Base-by-base conservation (phyloP, 2,329 filamentous ascomycete genomes). In the Microcyclosporella mali region DNA sequence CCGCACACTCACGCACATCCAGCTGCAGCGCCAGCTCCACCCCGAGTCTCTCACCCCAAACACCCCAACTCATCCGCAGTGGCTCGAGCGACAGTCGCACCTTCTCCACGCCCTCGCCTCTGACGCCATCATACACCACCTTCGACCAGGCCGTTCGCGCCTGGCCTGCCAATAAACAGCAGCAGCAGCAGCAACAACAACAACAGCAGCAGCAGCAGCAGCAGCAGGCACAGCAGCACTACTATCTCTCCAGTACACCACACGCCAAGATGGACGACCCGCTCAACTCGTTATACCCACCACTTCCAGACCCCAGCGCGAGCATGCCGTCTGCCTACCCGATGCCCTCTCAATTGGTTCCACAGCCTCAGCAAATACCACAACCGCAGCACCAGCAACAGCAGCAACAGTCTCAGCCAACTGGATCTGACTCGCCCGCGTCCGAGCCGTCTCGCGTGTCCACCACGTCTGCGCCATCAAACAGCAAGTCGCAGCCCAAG, bases 341-440 rank as follows among this genome's bases (percentile, higher is more conserved):
- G 14, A 56, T 63, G 53, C 55, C 58, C 34, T 25, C 21, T 6
- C 51, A 54, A 28, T 49, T 52, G 31, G 25, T 45, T 21, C 45
- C 45, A 33, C 52, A 52, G 29, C 15, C n/a, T 6, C 53, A 56
- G 40, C 41, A 37, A 19, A 40, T 43, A 34, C 49, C 37, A 25
- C 49, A 51, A 41, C 43, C 32, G 21, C 41, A 37, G 16, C 53
- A 43, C 15, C 33, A 35, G 12, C 34, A 31, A 29, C 53, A 38
- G 25, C 54, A 38, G 25, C 35, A 36, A 19, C 28, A 15, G 27
- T 28, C 34, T 29, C 12, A 40, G 29, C n/a, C 39, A 30, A 34
- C 38, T 16, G 33, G n/a, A 3, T 65, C 49, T 73, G 73, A 14
- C 73, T 78, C 60, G 69, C 78, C 53, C 8, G 41, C 75, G 69